phyloP scores from a whole-genome alignment of 2,329 filamentous ascomycete genomes.

The Gaeumannomyces sp. region DNA sequence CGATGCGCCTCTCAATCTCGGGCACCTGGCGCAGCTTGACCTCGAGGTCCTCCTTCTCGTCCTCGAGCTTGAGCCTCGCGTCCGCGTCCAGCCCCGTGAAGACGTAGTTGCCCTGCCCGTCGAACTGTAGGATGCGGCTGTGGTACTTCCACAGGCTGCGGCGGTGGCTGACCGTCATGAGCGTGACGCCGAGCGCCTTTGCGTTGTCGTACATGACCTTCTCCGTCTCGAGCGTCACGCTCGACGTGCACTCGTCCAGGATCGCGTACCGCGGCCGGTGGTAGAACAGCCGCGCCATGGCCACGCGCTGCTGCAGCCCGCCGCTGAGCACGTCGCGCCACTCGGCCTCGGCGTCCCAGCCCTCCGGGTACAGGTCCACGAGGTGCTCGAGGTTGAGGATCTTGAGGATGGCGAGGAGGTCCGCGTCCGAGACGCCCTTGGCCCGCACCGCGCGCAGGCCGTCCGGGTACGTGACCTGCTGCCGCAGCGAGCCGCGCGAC shows the following conservation, averaged over 20 bases:
- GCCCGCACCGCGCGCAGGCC: slow-evolving; percentile 78
- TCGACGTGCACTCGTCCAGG: slow-evolving; percentile 91
- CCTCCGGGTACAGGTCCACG: slow-evolving; percentile 66
- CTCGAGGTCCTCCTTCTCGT: slow-evolving; percentile 94
- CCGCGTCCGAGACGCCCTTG: slow-evolving; percentile 74
- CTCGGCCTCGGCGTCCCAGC: slow-evolving; percentile 92
- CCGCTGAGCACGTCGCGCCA: slow-evolving; percentile 93
- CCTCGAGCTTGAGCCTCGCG: slow-evolving; percentile 75
- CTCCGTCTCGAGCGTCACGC: slow-evolving; percentile 91
- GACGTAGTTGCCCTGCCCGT: slow-evolving; percentile 85
- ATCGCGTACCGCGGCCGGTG: slow-evolving; percentile 91
- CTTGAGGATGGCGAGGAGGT: slow-evolving; percentile 70
- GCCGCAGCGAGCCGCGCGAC: slow-evolving; percentile 82
- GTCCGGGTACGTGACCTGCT: slow-evolving; percentile 97
- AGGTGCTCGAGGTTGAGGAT: slow-evolving; percentile 79
- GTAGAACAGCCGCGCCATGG: slow-evolving; percentile 94
- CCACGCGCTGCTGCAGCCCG: slow-evolving; percentile 89
- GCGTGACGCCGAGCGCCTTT: slow-evolving; percentile 81
- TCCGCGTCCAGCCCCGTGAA: slow-evolving; percentile 90
- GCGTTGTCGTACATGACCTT: slow-evolving; percentile 96
- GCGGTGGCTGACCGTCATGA: slow-evolving; percentile 94
- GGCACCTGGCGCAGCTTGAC: slow-evolving; percentile 77
- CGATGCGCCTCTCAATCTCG: slow-evolving; percentile 78
- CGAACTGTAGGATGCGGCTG: slow-evolving; percentile 89
- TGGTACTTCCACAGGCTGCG: slow-evolving; percentile 96